These are phyloP conservation scores for Auricularia cornea DNA, from an alignment of 768 basidiomycete species.

Conservation along the genomic window DNA sequence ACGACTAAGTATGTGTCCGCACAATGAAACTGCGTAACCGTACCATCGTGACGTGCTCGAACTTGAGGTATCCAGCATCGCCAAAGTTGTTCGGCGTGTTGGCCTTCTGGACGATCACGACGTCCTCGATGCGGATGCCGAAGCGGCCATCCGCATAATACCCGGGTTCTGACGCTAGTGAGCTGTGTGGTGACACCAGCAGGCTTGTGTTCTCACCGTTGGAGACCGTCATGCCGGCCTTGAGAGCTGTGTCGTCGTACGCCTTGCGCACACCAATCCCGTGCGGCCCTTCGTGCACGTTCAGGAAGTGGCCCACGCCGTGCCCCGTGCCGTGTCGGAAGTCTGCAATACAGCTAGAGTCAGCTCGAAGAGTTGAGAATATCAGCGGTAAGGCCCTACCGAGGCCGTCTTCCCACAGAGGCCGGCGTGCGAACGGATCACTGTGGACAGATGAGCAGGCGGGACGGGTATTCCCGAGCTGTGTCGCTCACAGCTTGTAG, in stretches of 20 bases:
- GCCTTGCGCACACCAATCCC: constrained; percentile 45
- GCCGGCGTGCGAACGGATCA: constrained; percentile 70
- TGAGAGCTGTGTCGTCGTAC: constrained; percentile 63
- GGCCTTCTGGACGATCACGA: constrained; percentile 67
- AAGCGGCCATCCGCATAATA: constrained; percentile 87
- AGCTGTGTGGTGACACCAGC: neutral
- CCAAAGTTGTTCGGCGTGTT: constrained; percentile 74
- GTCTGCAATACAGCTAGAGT: constrained; percentile 5
- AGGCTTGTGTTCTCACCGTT: constrained; percentile 42
- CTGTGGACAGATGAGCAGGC: constrained; percentile 29
- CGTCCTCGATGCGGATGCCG: constrained; percentile 89
- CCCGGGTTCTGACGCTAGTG: constrained; percentile 56
- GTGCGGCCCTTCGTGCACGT: constrained; percentile 84
- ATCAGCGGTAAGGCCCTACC: constrained; percentile 35
- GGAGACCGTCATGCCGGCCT: constrained; percentile 83
- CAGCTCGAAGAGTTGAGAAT: neutral
- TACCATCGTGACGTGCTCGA: constrained; percentile 86
- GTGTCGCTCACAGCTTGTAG: constrained; percentile 38
- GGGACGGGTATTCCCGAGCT: no score
- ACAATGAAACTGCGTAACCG: neutral
- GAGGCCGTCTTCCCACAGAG: constrained; percentile 81
- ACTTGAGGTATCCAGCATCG: constrained; percentile 71
- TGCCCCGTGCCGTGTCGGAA: constrained; percentile 86
- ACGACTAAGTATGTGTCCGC: neutral
- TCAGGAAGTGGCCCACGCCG: constrained; percentile 89